Conservation (phyloP, 2,329 filamentous ascomycete species). For the Aspergillus chevalieri region DNA sequence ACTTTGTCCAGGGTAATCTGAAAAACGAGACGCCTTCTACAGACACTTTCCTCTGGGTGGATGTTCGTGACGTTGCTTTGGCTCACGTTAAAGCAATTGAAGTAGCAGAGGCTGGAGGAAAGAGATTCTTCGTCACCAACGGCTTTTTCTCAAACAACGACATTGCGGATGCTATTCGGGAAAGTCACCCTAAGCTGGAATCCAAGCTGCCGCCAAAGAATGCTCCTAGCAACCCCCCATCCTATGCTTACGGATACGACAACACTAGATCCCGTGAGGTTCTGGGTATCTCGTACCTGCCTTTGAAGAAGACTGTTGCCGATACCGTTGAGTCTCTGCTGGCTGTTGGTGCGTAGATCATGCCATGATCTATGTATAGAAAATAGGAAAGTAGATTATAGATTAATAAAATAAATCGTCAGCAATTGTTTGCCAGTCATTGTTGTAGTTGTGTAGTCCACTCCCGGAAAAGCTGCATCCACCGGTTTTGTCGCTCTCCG, state of each 20-base stretch:
- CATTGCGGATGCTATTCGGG: conserved; percentile 36
- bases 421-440: neutral
- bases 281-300: conserved; percentile 35
- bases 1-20: conserved; percentile 58
- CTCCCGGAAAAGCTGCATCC: conserved; percentile 10
- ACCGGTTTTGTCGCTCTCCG: conserved; percentile 16
- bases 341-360: conserved; percentile 24
- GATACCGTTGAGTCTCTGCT: conserved; percentile 34
- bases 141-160: conserved; percentile 39
- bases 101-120: conserved; percentile 38
- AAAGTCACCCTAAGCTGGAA: conserved; percentile 38
- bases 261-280: conserved; percentile 37
- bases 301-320: conserved; percentile 32
- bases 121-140: conserved; percentile 41
- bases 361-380: neutral
- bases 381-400: neutral
- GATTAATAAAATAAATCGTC: neutral
- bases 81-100: conserved; percentile 45
- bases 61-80: conserved; percentile 45
- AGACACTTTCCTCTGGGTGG: conserved; percentile 54
- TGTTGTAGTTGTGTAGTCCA: too few relatives aligned
- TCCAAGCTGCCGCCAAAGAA: conserved; percentile 36
- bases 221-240: conserved; percentile 23
- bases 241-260: conserved; percentile 28
- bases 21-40: conserved; percentile 55